These are phyloP conservation scores for Dinochytrium kinnereticum DNA, from an alignment of 371 early-diverging fungal genomes.

Conservation along the genomic window DNA sequence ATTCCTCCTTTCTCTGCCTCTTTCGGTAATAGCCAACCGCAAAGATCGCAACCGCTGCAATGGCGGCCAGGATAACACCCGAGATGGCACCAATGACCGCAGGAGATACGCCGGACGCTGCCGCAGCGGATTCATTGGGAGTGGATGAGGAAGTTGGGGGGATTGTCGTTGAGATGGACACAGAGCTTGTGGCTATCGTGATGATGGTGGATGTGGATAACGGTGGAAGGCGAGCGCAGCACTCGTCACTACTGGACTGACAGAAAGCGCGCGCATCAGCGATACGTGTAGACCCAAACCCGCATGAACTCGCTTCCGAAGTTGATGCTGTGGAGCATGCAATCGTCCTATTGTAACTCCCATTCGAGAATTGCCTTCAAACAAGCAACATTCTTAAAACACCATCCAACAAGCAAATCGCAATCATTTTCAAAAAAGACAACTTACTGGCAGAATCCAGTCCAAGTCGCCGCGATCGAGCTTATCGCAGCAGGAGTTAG, in stretches of 20 bases:
- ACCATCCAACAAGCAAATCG: too few species aligned
- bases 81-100: constrained; percentile 4
- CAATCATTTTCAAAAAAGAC: too few species aligned
- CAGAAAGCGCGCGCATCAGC: not conserved
- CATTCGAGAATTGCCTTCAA: not conserved
- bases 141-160: not conserved
- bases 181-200: too few species aligned
- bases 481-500: not conserved
- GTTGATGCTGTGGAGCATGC: not conserved
- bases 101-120: not conserved
- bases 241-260: not conserved
- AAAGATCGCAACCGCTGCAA: not conserved
- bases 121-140: not conserved
- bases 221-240: not conserved
- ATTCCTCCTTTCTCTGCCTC: not conserved
- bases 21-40: not conserved
- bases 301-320: not conserved
- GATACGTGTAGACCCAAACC: not conserved
- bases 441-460: not conserved
- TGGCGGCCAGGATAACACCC: constrained; percentile 11
- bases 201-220: not conserved
- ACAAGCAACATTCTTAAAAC: not conserved
- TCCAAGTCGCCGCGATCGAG: not conserved
- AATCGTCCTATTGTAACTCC: not conserved
- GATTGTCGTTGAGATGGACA: not conserved